Conservation (phyloP, 129 eudicot genomes). For the Tanacetum coccineum region DNA sequence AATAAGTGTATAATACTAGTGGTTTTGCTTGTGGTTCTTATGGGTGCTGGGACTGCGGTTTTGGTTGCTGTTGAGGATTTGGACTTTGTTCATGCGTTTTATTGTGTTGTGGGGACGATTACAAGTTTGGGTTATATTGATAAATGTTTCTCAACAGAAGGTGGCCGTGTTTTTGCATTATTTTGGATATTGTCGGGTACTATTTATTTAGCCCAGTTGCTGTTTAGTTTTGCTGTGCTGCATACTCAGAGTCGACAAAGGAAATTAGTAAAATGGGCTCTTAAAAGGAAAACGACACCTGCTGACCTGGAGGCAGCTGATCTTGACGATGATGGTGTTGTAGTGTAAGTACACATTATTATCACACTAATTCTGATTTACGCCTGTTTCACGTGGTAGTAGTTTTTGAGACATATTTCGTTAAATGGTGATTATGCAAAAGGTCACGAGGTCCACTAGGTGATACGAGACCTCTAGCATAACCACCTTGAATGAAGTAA, state of each 20-base stretch:
- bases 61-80: constrained; percentile 60
- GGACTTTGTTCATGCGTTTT: constrained; percentile 68
- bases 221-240: constrained; percentile 69
- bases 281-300: constrained; percentile 64
- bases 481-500: too few species aligned
- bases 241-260: constrained; percentile 63
- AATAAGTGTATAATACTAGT: constrained; percentile 62
- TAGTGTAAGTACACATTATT: constrained; percentile 48
- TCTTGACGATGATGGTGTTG: constrained; percentile 73
- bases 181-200: constrained; percentile 82
- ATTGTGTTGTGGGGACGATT: constrained; percentile 80
- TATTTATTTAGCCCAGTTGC: constrained; percentile 73
- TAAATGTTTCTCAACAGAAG: constrained; percentile 76
- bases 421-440: too few species aligned
- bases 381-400: too few species aligned
- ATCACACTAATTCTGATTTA: too few species aligned
- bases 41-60: constrained; percentile 61
- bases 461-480: too few species aligned
- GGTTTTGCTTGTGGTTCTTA: constrained; percentile 50
- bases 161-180: constrained; percentile 84
- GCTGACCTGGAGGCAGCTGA: constrained; percentile 89
- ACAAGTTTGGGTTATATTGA: constrained; percentile 92
- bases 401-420: too few species aligned
- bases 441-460: too few species aligned
- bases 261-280: constrained; percentile 58